phyloP scores from a whole-genome alignment of 129 eudicot genomes.

The Escallonia rubra region DNA sequence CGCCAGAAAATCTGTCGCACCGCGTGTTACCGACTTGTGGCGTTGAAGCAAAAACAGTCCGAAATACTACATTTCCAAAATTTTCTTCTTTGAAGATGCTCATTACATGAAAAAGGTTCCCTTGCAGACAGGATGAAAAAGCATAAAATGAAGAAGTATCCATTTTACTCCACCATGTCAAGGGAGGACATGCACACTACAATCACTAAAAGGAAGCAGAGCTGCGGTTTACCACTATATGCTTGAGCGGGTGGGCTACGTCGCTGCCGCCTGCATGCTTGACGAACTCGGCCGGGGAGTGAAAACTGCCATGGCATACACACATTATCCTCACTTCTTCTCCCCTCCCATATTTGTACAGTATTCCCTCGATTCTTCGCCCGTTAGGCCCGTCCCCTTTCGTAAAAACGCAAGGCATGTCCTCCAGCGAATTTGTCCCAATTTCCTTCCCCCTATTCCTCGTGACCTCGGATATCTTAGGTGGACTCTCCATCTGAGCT shows the following conservation, averaged over 20 bases:
- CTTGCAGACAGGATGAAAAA: too few relatives aligned
- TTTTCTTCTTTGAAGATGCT: too few relatives aligned
- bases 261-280: constrained; percentile 59
- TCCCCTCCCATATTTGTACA: constrained; percentile 56
- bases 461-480: constrained; percentile 8
- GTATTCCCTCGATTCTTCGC: constrained; percentile 48
- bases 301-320: constrained; percentile 53
- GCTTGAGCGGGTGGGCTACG: constrained; percentile 46
- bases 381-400: constrained; percentile 64
- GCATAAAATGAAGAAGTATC: not conserved
- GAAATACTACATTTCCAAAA: too few relatives aligned
- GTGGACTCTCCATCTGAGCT: constrained; percentile 19
- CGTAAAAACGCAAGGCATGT: constrained; percentile 61
- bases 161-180: not conserved
- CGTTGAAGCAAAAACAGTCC: too few relatives aligned
- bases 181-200: not conserved
- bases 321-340: constrained; percentile 65
- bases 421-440: constrained; percentile 26
- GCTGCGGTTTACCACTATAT: constrained; percentile 50
- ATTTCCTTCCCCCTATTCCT: constrained; percentile 15
- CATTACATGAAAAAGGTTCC: too few relatives aligned
- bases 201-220: constrained; percentile 28
- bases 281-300: constrained; percentile 58
- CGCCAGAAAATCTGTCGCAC: too few relatives aligned
- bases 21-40: too few relatives aligned